Evolutionary conservation across 1,139 yeast genomes (phyloP).

Genomic region (Taiozyma sp.): DNA sequence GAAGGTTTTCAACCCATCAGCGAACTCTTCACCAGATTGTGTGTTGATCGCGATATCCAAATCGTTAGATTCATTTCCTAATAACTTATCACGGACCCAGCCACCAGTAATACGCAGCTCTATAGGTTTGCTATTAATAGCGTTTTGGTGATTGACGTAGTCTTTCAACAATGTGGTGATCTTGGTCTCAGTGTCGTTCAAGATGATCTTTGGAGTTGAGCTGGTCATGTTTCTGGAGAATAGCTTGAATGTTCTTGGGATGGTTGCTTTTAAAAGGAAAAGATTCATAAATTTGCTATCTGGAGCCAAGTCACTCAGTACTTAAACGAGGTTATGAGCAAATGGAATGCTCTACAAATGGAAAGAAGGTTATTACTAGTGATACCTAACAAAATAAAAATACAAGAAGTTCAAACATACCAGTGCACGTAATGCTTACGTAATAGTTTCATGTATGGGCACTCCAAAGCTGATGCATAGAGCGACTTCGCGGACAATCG

Average conservation of each 20-base stretch:
- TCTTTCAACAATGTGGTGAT: constrained; percentile 42
- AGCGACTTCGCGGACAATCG: background rate
- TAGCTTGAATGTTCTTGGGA: background rate
- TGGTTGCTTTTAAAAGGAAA: background rate
- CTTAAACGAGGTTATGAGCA: background rate
- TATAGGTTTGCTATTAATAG: constrained; percentile 22
- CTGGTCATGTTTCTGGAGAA: constrained; percentile 1
- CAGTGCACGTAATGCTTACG: background rate
- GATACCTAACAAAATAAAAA: background rate
- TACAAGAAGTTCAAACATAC: too few relatives aligned
- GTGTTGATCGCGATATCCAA: constrained; percentile 85
- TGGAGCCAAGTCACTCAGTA: background rate
- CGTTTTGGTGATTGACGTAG: constrained; percentile 18
- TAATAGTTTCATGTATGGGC: background rate
- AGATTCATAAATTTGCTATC: background rate
- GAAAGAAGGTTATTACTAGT: too few relatives aligned
- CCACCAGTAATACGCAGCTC: constrained; percentile 92
- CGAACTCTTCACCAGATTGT: constrained; percentile 84
- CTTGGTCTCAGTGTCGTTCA: constrained; percentile 43
- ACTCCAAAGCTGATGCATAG: background rate
- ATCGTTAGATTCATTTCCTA: constrained; percentile 78
- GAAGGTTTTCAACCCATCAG: constrained; percentile 54
- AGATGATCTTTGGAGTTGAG: constrained; percentile 25
- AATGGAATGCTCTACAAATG: background rate
- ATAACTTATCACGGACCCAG: constrained; percentile 94